Conservation (phyloP, 108 stramenopile species). For the Cyclotella sp. region DNA sequence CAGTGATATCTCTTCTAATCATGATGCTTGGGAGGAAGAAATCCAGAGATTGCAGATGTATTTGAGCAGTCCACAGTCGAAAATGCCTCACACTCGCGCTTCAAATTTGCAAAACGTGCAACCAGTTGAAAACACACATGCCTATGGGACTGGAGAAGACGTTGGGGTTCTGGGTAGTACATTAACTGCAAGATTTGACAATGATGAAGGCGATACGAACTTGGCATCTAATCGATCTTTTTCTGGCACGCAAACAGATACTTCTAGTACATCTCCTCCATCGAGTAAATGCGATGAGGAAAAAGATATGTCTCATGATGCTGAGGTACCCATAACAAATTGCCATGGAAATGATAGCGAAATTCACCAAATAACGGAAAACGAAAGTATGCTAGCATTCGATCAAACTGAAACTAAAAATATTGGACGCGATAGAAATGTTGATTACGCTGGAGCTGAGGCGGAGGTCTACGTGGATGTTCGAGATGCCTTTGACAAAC, state of each 20-base stretch:
- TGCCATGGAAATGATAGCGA: not conserved
- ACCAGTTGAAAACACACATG: conserved; percentile 1
- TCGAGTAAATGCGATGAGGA: not conserved
- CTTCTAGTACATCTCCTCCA: not conserved
- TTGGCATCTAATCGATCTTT: not conserved
- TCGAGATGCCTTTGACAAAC: not conserved
- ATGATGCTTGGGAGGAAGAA: conserved; percentile 9
- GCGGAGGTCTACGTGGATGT: not conserved
- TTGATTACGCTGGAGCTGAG: not conserved
- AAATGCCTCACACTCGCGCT: not conserved
- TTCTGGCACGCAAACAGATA: not conserved
- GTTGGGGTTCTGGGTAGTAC: not conserved
- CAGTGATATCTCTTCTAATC: too few relatives aligned
- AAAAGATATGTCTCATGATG: not conserved
- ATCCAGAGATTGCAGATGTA: conserved; percentile 12
- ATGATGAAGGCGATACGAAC: not conserved
- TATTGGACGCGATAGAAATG: not conserved
- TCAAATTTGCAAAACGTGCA: not conserved
- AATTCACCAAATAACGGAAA: not conserved
- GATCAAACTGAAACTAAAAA: not conserved
- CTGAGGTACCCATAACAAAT: not conserved
- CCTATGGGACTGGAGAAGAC: conserved; percentile 6
- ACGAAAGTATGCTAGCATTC: too few relatives aligned
- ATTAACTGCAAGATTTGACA: not conserved
- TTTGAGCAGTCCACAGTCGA: conserved; percentile 8